Evolutionary conservation across 371 early-diverging fungal species (phyloP), one percentile per base, ranked within the genome.

Genomic region (Saksenaea vasiformis): DNA sequence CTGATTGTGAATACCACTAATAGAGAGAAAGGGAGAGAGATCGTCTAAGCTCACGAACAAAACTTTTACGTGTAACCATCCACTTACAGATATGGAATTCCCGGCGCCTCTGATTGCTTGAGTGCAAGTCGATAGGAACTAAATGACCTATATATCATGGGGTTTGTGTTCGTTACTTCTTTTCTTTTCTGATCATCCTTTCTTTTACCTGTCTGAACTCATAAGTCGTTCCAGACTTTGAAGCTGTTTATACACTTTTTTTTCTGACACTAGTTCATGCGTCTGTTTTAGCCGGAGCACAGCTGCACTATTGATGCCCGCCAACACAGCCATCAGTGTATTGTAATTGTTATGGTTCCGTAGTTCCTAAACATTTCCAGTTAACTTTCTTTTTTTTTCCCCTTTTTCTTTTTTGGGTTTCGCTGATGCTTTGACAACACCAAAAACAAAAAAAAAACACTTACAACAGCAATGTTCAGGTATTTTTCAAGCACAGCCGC

Each of bases 281-380:
- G 91, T 88, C 24, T 85, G 85, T 34, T 76, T 72, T 19, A 89
- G 65, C 24, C 90, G 72, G 3, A 82, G 68, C 34, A 89, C 85
- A 14, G 89, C 70, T 0, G 90, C 88, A 53, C 81, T 86, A 62
- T 89, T 90, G 61, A 91, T 76, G 5, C 91, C 91, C 2, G 90
- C 89, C 55, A 91, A 67, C 34, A 91, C 72, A 8, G 91, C 90
- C 90, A 90, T 90, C 19, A 85, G 58, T 0, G 90, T 83, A 56
- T 88, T 90, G 60, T 82, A 91, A 65, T 91, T 91, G 58, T 84
- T 85, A 56, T 79, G 72, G 11, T 83, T 74, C 36, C 78, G 76
- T 15, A 83, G 74, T 36, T 79, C 75, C 84, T 85, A 60, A 13
- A 11, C 19, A 38, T 28, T 39, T 11, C 27, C 34, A 5, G 17